A percentile compares a stretch with the other conserved stretches of the same genome.
Conservation (phyloP, 1,139 yeast species). For the Geotrichum cucujoidarum region DNA sequence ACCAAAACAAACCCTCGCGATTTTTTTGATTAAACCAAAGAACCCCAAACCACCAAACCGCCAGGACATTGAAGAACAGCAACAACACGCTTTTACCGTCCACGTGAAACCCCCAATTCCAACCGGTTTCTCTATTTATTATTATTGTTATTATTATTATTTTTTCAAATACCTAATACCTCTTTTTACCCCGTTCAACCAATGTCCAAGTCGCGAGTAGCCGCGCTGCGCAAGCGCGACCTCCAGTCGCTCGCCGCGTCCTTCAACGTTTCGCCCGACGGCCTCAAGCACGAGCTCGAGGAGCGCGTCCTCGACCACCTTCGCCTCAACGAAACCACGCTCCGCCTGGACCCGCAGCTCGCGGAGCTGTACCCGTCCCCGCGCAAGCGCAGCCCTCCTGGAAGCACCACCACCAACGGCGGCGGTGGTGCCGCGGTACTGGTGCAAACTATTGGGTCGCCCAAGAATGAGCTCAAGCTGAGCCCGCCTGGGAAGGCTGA, state of each 20-base stretch:
- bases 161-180: neutral
- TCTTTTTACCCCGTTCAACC: neutral
- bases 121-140: neutral
- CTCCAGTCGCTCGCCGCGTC: slow-evolving; percentile 4
- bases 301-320: slow-evolving; percentile 2
- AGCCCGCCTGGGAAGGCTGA: neutral
- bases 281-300: slow-evolving; percentile 6
- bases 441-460: neutral
- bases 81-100: too few relatives aligned
- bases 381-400: neutral
- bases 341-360: neutral
- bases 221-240: slow-evolving; percentile 5
- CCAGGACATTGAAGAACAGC: too few relatives aligned
- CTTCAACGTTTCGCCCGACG: neutral
- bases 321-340: neutral
- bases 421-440: neutral
- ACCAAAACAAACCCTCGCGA: too few relatives aligned
- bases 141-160: neutral
- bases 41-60: too few relatives aligned
- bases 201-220: slow-evolving; percentile 2
- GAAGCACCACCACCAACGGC: too few relatives aligned
- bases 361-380: slow-evolving; percentile 3
- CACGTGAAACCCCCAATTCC: neutral
- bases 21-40: too few relatives aligned
- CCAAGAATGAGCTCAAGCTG: neutral